Evolutionary conservation across 192 early-diverging fungal species (phyloP), one percentile per base, ranked within the genome.

Genomic region (Diversispora eburnea): DNA sequence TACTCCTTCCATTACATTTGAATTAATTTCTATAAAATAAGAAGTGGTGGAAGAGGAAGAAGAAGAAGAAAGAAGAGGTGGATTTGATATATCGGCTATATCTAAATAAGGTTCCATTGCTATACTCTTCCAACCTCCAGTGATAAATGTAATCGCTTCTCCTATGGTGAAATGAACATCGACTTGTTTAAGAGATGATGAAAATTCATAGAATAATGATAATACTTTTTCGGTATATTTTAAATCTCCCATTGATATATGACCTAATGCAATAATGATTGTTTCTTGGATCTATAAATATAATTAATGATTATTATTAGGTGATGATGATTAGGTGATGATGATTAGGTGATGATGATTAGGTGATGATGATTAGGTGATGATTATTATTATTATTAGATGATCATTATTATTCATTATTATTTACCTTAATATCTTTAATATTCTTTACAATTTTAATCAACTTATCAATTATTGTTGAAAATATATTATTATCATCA

Each of bases 111-210:
- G 84, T 56, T 85, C 77, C 87, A 95, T 86, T 41, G 84, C 79
- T 12, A 84, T 71, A 8, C 91, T 86, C n/a, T 83, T 66, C 83
- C 91, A 94, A 5, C 92, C 91, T 61, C 79, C 82, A 6, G 86
- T 79, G 15, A 85, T 75, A 7, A 79, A 79, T 0, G 91, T 86
- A 62, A 95, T 74, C 0, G 95, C 89, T 73, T 95, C 94, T 33
- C 95, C 96, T 48, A 92, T 84, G 12, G 88, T 87, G 75, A 98
- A 96, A 65, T 93, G 88, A 43, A 93, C 74, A 59, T 98, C 96
- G 0, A 91, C 83, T 48, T 94, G 88, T 70, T 96, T 86, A 46
- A 88, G 76, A 6, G 80, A 74, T 17, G 83, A 73, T 3, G 89
- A 83, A n/a, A 92, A 77, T 3, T 86, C 79, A 13, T 81, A 82